phyloP scores from a whole-genome alignment of 371 early-diverging fungal species.

The Mortierella sp. region DNA sequence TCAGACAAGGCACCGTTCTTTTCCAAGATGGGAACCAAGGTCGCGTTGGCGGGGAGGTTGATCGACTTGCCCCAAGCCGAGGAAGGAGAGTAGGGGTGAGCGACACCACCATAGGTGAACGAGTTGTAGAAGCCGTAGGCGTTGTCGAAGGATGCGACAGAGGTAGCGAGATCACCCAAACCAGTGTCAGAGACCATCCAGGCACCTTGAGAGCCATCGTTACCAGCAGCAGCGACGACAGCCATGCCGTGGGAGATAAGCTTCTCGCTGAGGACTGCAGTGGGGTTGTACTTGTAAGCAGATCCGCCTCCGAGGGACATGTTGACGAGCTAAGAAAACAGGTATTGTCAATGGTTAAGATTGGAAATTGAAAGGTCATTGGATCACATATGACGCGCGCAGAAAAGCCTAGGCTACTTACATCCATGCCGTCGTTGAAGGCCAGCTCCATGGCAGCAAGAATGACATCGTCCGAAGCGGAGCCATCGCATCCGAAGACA shows the following conservation, averaged over 20 bases:
- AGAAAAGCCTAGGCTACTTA: constrained; percentile 22
- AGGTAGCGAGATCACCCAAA: constrained; percentile 66
- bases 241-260: constrained; percentile 57
- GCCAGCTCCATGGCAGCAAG: constrained; percentile 71
- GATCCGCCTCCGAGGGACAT: constrained; percentile 72
- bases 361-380: not conserved
- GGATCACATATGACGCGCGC: not conserved
- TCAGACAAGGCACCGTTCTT: constrained; percentile 43
- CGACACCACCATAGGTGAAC: constrained; percentile 13
- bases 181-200: constrained; percentile 70
- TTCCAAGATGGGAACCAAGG: constrained; percentile 21
- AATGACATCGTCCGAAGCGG: constrained; percentile 68
- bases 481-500: constrained; percentile 72
- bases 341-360: no score
- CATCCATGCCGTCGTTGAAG: constrained; percentile 66
- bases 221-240: constrained; percentile 71
- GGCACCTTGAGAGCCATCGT: constrained; percentile 74
- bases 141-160: constrained; percentile 79
- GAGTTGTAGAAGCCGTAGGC: constrained; percentile 39
- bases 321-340: constrained; percentile 58
- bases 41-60: constrained; percentile 5
- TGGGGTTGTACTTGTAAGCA: constrained; percentile 58
- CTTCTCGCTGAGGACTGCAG: constrained; percentile 52
- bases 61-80: constrained; percentile 9
- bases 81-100: constrained; percentile 19